Evolutionary conservation across 2,329 filamentous ascomycete genomes (phyloP).

Genomic region (Talaromyces atroroseus): DNA sequence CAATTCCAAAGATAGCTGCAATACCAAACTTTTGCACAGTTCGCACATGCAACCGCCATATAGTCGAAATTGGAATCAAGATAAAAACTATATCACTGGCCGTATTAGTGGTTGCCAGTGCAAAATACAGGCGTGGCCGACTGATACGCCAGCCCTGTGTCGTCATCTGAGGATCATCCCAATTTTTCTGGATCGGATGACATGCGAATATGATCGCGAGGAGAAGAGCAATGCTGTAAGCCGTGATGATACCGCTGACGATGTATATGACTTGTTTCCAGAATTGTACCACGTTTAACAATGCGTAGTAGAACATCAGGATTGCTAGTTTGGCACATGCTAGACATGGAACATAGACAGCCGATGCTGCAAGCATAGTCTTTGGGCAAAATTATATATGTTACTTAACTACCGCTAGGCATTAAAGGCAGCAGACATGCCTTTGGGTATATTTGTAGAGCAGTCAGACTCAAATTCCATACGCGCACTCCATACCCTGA

Average conservation of each 20-base stretch:
- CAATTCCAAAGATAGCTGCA: neutral
- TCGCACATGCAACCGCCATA: constrained; percentile 15
- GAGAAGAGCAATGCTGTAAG: constrained; percentile 5
- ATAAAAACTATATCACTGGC: constrained; percentile 20
- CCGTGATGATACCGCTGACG: constrained; percentile 11
- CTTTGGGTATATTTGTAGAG: neutral
- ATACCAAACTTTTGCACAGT: constrained; percentile 17
- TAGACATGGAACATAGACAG: constrained; percentile 18
- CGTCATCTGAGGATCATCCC: constrained; percentile 12
- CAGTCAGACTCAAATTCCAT: neutral
- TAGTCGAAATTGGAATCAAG: constrained; percentile 17
- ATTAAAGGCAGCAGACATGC: neutral
- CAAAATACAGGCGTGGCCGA: constrained; percentile 17
- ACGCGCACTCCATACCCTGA: neutral
- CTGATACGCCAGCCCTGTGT: constrained; percentile 17
- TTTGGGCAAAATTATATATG: neutral
- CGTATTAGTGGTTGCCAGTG: constrained; percentile 21
- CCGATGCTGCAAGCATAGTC: constrained; percentile 7
- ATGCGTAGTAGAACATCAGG: constrained; percentile 19
- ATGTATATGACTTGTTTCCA: constrained; percentile 8
- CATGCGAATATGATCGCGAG: constrained; percentile 19
- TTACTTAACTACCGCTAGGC: neutral
- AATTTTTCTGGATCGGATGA: constrained; percentile 18
- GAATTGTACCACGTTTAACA: constrained; percentile 8
- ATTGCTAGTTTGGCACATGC: constrained; percentile 20